Conservation (phyloP, 306 rosid species). For the Cotoneaster glaucophyllus region DNA sequence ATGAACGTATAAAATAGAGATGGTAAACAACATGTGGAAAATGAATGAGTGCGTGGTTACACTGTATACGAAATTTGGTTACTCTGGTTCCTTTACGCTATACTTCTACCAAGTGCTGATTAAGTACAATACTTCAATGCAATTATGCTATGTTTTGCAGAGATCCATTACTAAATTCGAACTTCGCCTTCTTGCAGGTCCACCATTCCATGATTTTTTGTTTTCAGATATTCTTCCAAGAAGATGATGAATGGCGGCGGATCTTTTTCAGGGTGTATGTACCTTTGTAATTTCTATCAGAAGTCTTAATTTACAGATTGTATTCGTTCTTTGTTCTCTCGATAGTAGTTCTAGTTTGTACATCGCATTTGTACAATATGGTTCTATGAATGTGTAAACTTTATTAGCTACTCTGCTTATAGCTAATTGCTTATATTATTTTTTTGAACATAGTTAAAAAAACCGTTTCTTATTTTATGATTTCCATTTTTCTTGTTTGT, state of each 20-base stretch:
- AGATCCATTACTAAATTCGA: background rate
- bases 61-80: too few species aligned
- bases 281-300: background rate
- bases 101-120: background rate
- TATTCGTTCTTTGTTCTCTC: background rate
- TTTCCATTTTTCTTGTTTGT: background rate
- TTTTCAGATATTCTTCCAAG: slow-evolving; percentile 67
- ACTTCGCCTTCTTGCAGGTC: slow-evolving; percentile 51
- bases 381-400: background rate
- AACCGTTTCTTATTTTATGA: background rate
- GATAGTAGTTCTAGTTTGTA: background rate
- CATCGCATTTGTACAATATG: background rate
- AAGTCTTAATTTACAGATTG: background rate
- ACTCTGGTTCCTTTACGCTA: too few species aligned
- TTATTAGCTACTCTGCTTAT: background rate
- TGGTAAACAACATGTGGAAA: too few species aligned
- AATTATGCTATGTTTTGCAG: background rate
- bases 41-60: too few species aligned
- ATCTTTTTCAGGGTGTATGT: background rate
- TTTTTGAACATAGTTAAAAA: background rate
- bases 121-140: background rate
- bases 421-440: background rate
- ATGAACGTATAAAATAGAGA: too few species aligned
- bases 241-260: slow-evolving; percentile 34
- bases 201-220: slow-evolving; percentile 85